Conservation (phyloP, 331 rosid species). For the Quercus phellos region DNA sequence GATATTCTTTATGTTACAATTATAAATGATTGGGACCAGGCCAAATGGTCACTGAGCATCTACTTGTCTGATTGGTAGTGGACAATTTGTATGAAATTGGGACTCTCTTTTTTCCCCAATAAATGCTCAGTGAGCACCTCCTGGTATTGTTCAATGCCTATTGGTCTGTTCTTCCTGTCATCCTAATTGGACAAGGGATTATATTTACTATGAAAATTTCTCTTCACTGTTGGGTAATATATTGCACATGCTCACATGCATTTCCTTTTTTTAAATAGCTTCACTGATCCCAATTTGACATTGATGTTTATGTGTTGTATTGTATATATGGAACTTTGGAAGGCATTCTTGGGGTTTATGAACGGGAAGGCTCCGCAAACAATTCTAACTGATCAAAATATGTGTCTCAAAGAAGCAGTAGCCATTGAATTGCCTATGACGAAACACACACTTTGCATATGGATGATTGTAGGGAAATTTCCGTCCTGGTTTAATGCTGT, state of each 20-base stretch:
- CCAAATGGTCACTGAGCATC: neutral
- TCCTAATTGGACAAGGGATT: neutral
- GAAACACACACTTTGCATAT: constrained; percentile 87
- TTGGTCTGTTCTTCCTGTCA: constrained; percentile 10
- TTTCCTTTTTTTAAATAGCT: constrained; percentile 17
- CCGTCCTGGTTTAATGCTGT: constrained; percentile 98
- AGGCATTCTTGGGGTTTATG: constrained; percentile 92
- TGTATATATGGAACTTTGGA: constrained; percentile 49
- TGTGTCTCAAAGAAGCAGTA: constrained; percentile 89
- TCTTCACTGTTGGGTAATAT: constrained; percentile 4
- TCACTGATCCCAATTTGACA: constrained; percentile 23
- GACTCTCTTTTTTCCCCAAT: neutral
- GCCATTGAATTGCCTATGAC: constrained; percentile 66
- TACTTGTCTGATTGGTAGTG: neutral
- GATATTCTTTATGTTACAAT: neutral
- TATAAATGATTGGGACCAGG: neutral
- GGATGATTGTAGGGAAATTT: constrained; percentile 97
- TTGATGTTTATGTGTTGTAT: constrained; percentile 21
- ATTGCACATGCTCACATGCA: constrained; percentile 2
- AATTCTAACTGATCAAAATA: constrained; percentile 81
- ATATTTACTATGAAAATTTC: constrained; percentile 3
- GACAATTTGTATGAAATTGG: neutral
- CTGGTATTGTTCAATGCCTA: neutral
- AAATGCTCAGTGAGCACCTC: constrained; percentile 4
- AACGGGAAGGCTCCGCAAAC: constrained; percentile 90